Evolutionary conservation across 495 filamentous ascomycete genomes (phyloP).

Genomic region (Tuber brumale): DNA sequence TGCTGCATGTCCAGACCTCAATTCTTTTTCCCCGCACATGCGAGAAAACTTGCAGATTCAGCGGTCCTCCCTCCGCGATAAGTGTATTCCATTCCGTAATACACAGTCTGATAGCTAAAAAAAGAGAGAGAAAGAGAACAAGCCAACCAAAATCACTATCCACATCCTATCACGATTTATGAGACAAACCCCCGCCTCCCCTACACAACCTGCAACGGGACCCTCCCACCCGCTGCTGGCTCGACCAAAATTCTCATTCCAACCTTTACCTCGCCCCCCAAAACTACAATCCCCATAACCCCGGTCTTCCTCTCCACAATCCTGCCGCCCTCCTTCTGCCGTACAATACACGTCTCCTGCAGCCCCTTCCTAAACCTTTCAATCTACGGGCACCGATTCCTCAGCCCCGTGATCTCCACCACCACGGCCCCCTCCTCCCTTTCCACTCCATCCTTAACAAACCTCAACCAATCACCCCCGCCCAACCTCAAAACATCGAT

Average conservation of each 20-base stretch:
- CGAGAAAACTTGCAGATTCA: background rate
- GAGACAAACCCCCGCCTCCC: background rate
- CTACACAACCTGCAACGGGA: conserved; percentile 10
- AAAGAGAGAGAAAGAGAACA: background rate
- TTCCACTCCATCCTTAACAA: background rate
- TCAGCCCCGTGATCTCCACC: background rate
- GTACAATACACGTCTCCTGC: conserved; percentile 1
- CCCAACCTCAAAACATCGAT: conserved; percentile 45
- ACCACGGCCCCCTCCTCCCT: background rate
- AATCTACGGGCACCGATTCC: conserved; percentile 2
- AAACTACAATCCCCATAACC: conserved; percentile 33
- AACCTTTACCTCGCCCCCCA: conserved; percentile 10
- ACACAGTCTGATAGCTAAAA: background rate
- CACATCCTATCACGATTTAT: background rate
- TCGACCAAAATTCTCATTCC: conserved; percentile 17
- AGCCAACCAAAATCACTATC: background rate
- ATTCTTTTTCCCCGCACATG: background rate
- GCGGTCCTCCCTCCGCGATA: background rate
- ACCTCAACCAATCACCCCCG: background rate
- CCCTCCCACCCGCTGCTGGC: background rate
- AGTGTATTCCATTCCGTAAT: background rate
- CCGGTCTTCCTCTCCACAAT: conserved; percentile 49
- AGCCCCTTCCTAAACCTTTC: conserved; percentile 7
- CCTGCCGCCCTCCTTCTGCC: conserved; percentile 41
- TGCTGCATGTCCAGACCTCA: background rate